A percentile compares a stretch with the other conserved stretches of the same genome.
Conservation (phyloP, 2,329 filamentous ascomycete species). For the Pestalotiopsis fici region DNA sequence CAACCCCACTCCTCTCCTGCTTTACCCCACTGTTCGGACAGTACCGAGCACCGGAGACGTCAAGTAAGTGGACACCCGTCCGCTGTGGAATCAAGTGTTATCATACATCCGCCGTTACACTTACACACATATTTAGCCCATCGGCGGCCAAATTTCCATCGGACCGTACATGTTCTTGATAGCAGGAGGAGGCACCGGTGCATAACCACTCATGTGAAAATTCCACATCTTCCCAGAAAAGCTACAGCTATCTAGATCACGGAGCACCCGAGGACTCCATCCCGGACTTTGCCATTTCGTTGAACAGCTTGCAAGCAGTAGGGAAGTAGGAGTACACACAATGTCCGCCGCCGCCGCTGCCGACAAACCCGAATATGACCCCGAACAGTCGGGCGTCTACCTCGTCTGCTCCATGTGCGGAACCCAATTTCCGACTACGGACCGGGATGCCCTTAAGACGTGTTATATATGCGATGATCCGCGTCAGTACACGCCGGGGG, state of each 20-base stretch:
- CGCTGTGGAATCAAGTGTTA: neutral
- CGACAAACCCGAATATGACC: conserved; percentile 15
- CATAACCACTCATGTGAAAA: too few species aligned
- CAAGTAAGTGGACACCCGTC: neutral
- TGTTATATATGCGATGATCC: conserved; percentile 77
- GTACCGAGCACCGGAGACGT: neutral
- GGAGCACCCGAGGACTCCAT: neutral
- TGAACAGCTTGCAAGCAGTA: too few species aligned
- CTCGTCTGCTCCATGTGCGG: conserved; percentile 71
- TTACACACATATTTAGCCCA: neutral
- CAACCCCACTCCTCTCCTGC: neutral
- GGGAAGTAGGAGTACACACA: neutral
- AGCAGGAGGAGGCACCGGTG: neutral
- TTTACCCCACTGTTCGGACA: conserved; percentile 2
- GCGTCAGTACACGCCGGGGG: conserved; percentile 67
- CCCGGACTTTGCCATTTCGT: too few species aligned
- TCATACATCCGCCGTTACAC: neutral
- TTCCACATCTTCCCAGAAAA: too few species aligned
- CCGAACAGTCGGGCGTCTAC: conserved; percentile 23
- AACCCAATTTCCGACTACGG: conserved; percentile 63
- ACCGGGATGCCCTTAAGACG: conserved; percentile 46
- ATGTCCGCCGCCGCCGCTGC: neutral
- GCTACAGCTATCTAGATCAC: too few species aligned
- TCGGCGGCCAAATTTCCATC: neutral
- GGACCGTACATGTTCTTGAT: neutral